A percentile compares a stretch with the other conserved stretches of the same genome.
These are phyloP conservation scores for Dryadomyces quercus-mongolicae DNA, from an alignment of 2,329 filamentous ascomycete genomes.

Conservation along the genomic window DNA sequence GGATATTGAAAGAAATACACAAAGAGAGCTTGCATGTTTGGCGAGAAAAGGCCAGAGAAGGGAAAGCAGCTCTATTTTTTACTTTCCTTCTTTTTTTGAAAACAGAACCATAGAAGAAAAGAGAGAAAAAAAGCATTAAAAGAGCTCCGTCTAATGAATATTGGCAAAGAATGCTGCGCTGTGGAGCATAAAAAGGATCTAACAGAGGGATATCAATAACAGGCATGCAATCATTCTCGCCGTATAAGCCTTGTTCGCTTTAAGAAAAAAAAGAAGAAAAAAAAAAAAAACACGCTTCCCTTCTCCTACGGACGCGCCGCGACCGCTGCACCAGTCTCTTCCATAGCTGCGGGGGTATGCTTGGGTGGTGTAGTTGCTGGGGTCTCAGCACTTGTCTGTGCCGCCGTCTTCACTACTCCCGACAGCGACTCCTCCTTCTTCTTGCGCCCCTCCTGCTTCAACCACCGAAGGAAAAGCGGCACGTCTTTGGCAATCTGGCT, in stretches of 20 bases:
- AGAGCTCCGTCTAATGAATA: not conserved
- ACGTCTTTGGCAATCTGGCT: slow-evolving; percentile 59
- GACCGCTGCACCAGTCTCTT: too few relatives aligned
- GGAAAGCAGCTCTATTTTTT: not conserved
- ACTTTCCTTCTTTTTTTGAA: not conserved
- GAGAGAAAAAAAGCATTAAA: not conserved
- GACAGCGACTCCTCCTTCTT: not conserved
- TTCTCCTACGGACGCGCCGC: too few relatives aligned
- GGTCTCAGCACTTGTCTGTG: not conserved
- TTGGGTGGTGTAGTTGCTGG: too few relatives aligned
- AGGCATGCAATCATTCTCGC: too few relatives aligned
- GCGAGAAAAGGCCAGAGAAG: not conserved
- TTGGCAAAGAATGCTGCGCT: not conserved
- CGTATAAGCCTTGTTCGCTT: too few relatives aligned
- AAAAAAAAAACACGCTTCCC: too few relatives aligned
- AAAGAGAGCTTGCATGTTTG: not conserved
- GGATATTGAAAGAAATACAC: not conserved
- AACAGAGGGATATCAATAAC: too few relatives aligned
- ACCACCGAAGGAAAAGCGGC: slow-evolving; percentile 53
- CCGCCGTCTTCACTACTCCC: not conserved
- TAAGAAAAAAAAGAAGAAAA: too few relatives aligned
- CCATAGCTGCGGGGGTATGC: too few relatives aligned
- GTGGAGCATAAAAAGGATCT: not conserved
- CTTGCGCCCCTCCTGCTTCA: slow-evolving; percentile 17
- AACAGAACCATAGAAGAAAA: slow-evolving; percentile 1